Evolutionary conservation across 1,284 basidiomycete genomes (phyloP).

Genomic region (Papiliotrema flavescens): DNA sequence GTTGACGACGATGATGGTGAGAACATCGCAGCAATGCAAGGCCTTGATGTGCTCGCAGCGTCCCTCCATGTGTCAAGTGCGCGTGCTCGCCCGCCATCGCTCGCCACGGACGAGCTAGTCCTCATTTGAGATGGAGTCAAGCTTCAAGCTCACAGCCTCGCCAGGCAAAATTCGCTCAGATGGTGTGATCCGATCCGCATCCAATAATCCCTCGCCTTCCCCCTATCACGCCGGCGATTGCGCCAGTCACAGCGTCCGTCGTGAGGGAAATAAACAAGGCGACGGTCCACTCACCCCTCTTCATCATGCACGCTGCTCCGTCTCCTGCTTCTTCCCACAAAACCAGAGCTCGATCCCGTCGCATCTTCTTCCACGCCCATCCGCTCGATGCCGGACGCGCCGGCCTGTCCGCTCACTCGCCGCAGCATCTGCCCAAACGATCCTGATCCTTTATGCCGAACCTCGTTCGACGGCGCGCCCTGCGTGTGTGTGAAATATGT

Average conservation of each 20-base stretch:
- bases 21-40: no score
- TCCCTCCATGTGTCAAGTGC: no score
- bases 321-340: neutral
- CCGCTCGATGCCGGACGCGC: neutral
- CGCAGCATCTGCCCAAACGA: conserved; percentile 16
- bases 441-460: neutral
- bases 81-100: no score
- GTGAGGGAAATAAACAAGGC: neutral
- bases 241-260: neutral
- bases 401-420: conserved; percentile 15
- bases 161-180: no score
- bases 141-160: no score
- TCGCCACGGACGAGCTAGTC: no score
- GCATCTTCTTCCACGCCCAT: neutral
- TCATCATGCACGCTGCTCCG: conserved; percentile 6
- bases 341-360: neutral
- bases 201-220: neutral
- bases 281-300: conserved; percentile 16
- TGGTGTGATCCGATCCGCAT: no score
- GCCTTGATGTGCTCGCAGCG: no score
- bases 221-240: neutral
- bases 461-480: no score
- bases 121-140: no score
- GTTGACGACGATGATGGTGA: no score
- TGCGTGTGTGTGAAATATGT: no score